Percentiles rank a stretch among this genome's conserved stretches.
Conservation (phyloP, 1,139 yeast species). For the Williopsis jadinii region DNA sequence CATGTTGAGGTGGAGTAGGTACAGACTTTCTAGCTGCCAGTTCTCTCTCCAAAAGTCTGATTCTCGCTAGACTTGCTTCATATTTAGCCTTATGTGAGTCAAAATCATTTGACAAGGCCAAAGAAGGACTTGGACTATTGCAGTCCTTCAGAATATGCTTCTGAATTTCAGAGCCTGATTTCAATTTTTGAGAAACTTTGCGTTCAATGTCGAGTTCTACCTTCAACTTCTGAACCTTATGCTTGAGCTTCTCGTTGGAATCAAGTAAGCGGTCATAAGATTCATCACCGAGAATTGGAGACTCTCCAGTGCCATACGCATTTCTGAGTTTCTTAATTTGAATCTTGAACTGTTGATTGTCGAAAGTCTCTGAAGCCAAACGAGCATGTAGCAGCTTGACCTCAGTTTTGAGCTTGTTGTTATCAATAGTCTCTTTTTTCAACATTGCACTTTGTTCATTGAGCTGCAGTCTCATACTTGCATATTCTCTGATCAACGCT, state of each 20-base stretch:
- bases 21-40: background rate
- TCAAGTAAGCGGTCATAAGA: slow-evolving; percentile 27
- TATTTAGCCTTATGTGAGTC: slow-evolving; percentile 28
- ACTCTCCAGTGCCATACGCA: slow-evolving; percentile 22
- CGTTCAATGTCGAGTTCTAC: slow-evolving; percentile 29
- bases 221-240: slow-evolving; percentile 33
- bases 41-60: slow-evolving; percentile 37
- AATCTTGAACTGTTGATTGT: slow-evolving; percentile 39
- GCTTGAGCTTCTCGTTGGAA: slow-evolving; percentile 31
- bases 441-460: slow-evolving; percentile 46
- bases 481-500: slow-evolving; percentile 37
- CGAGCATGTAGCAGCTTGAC: slow-evolving; percentile 48
- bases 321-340: slow-evolving; percentile 31
- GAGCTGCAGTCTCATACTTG: slow-evolving; percentile 42
- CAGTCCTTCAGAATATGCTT: slow-evolving; percentile 22
- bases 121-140: slow-evolving; percentile 17
- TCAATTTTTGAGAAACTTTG: slow-evolving; percentile 27
- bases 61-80: slow-evolving; percentile 38
- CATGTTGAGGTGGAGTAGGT: slow-evolving; percentile 2
- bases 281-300: slow-evolving; percentile 23
- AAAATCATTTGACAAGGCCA: slow-evolving; percentile 5
- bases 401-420: slow-evolving; percentile 48
- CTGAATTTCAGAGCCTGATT: slow-evolving; percentile 24
- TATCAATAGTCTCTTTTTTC: slow-evolving; percentile 48
- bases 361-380: slow-evolving; percentile 46